A percentile compares a stretch with the other conserved stretches of the same genome.
Evolutionary conservation across 2,329 filamentous ascomycete genomes (phyloP).

Genomic region (Dactylellina parvicollis): DNA sequence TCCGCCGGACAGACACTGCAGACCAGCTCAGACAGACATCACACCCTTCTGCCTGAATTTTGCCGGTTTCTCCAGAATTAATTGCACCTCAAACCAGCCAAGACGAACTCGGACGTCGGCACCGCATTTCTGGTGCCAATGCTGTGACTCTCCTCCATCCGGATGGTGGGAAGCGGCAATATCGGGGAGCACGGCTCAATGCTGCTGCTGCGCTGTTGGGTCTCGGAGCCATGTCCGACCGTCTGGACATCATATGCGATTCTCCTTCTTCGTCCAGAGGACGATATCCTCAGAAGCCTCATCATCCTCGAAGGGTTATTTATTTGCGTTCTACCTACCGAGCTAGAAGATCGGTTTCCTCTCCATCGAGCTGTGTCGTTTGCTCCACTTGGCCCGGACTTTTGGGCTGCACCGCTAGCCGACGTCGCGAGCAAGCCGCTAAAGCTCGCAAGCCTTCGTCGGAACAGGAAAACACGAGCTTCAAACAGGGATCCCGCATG

Average conservation of each 20-base stretch:
- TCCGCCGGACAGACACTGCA: neutral
- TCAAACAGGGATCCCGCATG: constrained; percentile 35
- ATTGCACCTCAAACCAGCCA: too few species aligned
- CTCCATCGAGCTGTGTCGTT: too few species aligned
- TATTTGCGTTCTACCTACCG: too few species aligned
- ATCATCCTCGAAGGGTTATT: too few species aligned
- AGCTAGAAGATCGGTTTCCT: too few species aligned
- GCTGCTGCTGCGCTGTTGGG: too few species aligned
- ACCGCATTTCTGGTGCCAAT: neutral
- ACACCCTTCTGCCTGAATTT: constrained; percentile 26
- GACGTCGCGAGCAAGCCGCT: constrained; percentile 14
- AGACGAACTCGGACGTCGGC: constrained; percentile 1
- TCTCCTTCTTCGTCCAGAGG: neutral
- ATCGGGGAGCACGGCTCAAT: constrained; percentile 11
- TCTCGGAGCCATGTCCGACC: too few species aligned
- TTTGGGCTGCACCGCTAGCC: constrained; percentile 14
- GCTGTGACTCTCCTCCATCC: neutral
- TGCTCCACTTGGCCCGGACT: constrained; percentile 6
- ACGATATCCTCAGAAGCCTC: too few species aligned
- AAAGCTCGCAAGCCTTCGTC: constrained; percentile 1
- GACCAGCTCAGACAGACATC: neutral
- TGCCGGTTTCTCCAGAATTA: neutral
- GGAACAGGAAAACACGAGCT: constrained; percentile 12
- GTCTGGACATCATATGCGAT: too few species aligned
- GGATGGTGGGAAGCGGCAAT: constrained; percentile 8